phyloP scores from a whole-genome alignment of 257 asterid species.

The Cordia subcordata region DNA sequence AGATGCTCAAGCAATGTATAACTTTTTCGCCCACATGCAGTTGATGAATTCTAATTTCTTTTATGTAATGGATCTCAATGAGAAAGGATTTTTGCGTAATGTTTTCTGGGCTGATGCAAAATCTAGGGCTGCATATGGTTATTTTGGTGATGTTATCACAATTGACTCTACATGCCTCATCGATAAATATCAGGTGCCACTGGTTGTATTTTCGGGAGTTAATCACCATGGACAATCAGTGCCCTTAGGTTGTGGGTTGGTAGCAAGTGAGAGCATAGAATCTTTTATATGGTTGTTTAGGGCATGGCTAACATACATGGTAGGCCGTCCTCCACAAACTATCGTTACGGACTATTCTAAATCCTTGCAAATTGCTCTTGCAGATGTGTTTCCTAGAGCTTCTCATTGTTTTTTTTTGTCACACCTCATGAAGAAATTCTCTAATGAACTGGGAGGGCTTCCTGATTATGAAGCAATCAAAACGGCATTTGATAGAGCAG shows the following conservation, averaged over 20 bases:
- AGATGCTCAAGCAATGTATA: slow-evolving; percentile 39
- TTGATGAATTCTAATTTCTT: slow-evolving; percentile 47
- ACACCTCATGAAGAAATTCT: slow-evolving; percentile 28
- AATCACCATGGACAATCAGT: slow-evolving; percentile 54
- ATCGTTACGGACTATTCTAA: slow-evolving; percentile 27
- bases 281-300: slow-evolving; percentile 52
- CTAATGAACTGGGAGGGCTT: slow-evolving; percentile 20
- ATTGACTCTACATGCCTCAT: slow-evolving; percentile 36
- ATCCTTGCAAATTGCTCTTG: slow-evolving; percentile 41
- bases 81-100: slow-evolving; percentile 45
- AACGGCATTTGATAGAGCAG: slow-evolving; percentile 23
- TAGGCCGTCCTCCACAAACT: slow-evolving; percentile 51
- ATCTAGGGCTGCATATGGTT: slow-evolving; percentile 44
- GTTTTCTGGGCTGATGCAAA: slow-evolving; percentile 53
- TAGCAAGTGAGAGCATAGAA: slow-evolving; percentile 34
- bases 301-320: slow-evolving; percentile 66
- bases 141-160: slow-evolving; percentile 42
- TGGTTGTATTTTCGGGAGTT: slow-evolving; percentile 44
- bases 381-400: slow-evolving; percentile 53
- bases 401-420: slow-evolving; percentile 42
- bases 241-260: slow-evolving; percentile 55
- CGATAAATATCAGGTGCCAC: slow-evolving; percentile 43
- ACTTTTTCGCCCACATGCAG: slow-evolving; percentile 46
- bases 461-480: slow-evolving; percentile 29
- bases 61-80: slow-evolving; percentile 52